These are phyloP conservation scores for Hibiscus mutabilis DNA, from an alignment of 345 rosid species.

Conservation along the genomic window DNA sequence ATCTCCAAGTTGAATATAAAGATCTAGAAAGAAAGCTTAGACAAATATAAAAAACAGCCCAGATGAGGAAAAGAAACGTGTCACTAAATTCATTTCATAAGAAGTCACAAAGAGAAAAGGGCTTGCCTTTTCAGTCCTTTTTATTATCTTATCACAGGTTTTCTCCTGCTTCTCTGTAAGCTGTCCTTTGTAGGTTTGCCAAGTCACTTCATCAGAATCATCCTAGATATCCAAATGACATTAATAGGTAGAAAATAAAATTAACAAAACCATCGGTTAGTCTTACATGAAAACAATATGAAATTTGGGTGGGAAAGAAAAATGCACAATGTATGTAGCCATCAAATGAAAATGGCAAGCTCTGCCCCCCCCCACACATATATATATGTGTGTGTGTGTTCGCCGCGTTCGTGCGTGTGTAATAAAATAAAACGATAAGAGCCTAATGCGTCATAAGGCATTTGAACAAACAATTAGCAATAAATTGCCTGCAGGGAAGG, in stretches of 20 bases:
- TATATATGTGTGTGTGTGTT: too few relatives aligned
- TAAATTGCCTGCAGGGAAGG: not conserved
- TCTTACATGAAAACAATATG: not conserved
- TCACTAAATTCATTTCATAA: conserved; percentile 8
- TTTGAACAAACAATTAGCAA: not conserved
- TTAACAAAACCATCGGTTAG: not conserved
- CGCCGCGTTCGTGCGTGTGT: too few relatives aligned
- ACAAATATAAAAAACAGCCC: not conserved
- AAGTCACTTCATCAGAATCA: conserved; percentile 77
- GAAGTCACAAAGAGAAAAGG: not conserved
- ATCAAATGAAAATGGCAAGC: not conserved
- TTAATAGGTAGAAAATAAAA: not conserved
- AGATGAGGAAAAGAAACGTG: not conserved
- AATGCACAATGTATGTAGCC: not conserved
- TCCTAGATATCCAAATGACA: conserved; percentile 42
- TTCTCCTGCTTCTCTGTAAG: conserved; percentile 96
- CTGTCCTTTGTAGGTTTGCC: conserved; percentile 93
- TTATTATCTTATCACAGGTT: conserved; percentile 76
- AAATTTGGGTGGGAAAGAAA: not conserved
- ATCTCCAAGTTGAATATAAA: not conserved
- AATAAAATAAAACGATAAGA: not conserved
- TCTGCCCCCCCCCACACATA: too few relatives aligned
- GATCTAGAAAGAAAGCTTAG: not conserved
- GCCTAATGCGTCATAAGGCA: not conserved
- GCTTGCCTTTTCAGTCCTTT: conserved; percentile 21